A percentile compares a stretch with the other conserved stretches of the same genome.
phyloP scores from a whole-genome alignment of 495 filamentous ascomycete genomes.

The Delitschia confertaspora region DNA sequence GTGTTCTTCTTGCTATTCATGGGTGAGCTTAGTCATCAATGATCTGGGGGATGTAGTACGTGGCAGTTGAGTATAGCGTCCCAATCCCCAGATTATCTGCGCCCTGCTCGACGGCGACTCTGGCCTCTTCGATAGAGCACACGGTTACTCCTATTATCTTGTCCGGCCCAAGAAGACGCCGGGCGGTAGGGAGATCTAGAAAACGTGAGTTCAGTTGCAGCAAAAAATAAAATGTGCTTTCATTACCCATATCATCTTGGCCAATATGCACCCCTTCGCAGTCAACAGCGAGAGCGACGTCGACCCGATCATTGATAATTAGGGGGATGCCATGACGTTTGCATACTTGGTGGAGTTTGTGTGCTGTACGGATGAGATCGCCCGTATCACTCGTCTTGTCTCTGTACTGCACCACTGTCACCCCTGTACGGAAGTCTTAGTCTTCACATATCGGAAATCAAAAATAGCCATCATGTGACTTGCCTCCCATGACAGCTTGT shows the following conservation, averaged over 20 bases:
- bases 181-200: conserved; percentile 54
- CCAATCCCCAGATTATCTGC: conserved; percentile 87
- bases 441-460: conserved; percentile 12
- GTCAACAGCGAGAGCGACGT: conserved; percentile 76
- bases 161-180: conserved; percentile 60
- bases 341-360: conserved; percentile 61
- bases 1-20: conserved; percentile 56
- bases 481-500: conserved; percentile 63
- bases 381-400: conserved; percentile 79
- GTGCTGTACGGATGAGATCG: conserved; percentile 60
- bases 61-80: conserved; percentile 55
- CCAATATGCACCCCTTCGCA: conserved; percentile 91
- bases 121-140: conserved; percentile 57
- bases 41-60: conserved; percentile 40
- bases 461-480: conserved; percentile 10
- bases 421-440: conserved; percentile 44
- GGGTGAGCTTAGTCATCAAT: neutral
- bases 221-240: neutral
- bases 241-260: conserved; percentile 82
- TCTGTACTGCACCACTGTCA: conserved; percentile 80
- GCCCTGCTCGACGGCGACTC: conserved; percentile 55
- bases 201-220: neutral
- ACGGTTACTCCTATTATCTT: conserved; percentile 67
- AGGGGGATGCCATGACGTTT: conserved; percentile 62
- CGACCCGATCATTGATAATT: conserved; percentile 91